Evolutionary conservation across 1,139 yeast species (phyloP).

Genomic region (Hemisphaericaspora xylanilytica): DNA sequence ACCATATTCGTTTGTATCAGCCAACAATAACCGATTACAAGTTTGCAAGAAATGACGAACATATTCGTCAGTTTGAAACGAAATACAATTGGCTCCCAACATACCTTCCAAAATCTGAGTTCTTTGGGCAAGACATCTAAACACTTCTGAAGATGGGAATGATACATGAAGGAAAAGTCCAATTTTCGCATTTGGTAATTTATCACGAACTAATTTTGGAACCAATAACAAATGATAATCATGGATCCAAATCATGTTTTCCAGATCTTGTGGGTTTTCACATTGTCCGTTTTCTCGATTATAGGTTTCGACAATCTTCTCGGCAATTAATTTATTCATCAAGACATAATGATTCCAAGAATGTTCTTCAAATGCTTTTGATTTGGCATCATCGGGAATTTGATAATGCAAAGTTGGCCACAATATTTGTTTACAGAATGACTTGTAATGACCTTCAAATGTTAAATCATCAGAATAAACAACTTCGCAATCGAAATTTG

Average conservation of each 20-base stretch:
- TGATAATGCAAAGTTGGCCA: slow-evolving; percentile 98
- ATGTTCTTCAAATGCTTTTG: slow-evolving; percentile 93
- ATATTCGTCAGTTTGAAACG: slow-evolving; percentile 90
- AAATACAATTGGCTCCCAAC: slow-evolving; percentile 83
- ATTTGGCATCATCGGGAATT: slow-evolving; percentile 91
- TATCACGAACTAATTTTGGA: slow-evolving; percentile 77
- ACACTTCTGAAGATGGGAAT: slow-evolving; percentile 94
- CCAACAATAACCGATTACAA: slow-evolving; percentile 75
- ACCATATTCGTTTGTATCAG: slow-evolving; percentile 79
- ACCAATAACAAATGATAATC: slow-evolving; percentile 89
- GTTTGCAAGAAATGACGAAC: slow-evolving; percentile 93
- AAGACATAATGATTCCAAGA: slow-evolving; percentile 84
- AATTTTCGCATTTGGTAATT: slow-evolving; percentile 79
- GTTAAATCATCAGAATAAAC: slow-evolving; percentile 75
- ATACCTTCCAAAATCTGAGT: slow-evolving; percentile 74
- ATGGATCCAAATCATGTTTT: slow-evolving; percentile 77
- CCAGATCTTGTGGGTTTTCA: slow-evolving; percentile 38
- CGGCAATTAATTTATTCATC: slow-evolving; percentile 79
- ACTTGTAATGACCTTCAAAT: slow-evolving; percentile 85
- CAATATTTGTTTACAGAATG: slow-evolving; percentile 86
- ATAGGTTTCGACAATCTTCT: slow-evolving; percentile 64
- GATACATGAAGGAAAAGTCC: slow-evolving; percentile 93
- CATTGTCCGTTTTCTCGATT: slow-evolving; percentile 47
- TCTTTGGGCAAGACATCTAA: slow-evolving; percentile 89
- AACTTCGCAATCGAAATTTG: slow-evolving; percentile 56